Percentiles rank a stretch among this genome's conserved stretches.
Conservation (phyloP, 2,329 filamentous ascomycete genomes). For the Fusarium torreyae region DNA sequence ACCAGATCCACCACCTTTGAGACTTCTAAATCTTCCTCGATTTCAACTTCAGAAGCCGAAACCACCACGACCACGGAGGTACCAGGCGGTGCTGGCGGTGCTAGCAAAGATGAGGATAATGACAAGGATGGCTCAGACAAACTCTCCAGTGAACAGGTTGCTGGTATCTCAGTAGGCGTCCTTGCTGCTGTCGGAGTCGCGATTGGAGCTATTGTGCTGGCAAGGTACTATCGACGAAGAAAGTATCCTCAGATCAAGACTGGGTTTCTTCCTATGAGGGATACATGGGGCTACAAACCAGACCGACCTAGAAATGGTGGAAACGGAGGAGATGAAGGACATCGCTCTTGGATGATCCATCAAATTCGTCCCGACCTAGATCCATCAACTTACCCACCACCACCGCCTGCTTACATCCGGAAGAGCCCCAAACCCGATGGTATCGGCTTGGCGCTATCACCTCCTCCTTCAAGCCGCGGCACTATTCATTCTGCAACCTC, state of each 20-base stretch:
- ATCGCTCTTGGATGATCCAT: constrained; percentile 50
- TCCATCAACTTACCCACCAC: constrained; percentile 37
- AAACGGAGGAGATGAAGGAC: not conserved
- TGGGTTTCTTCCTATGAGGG: constrained; percentile 57
- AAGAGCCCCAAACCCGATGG: constrained; percentile 55
- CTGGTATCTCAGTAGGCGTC: constrained; percentile 71
- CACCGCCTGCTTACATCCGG: constrained; percentile 48
- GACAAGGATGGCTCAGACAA: constrained; percentile 25
- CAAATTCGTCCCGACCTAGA: constrained; percentile 44
- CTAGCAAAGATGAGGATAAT: constrained; percentile 28
- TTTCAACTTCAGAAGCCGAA: constrained; percentile 31
- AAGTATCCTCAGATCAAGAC: constrained; percentile 57
- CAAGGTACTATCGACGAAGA: constrained; percentile 59
- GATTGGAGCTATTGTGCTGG: constrained; percentile 63
- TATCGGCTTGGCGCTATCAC: constrained; percentile 64
- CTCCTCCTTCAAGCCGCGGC: constrained; percentile 42
- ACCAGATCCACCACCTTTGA: constrained; percentile 15
- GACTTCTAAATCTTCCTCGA: constrained; percentile 24
- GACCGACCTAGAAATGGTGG: constrained; percentile 47
- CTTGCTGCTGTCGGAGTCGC: constrained; percentile 65
- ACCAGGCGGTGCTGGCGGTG: constrained; percentile 27
- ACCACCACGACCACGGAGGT: constrained; percentile 35
- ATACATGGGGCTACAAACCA: constrained; percentile 56
- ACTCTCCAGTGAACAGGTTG: constrained; percentile 63
- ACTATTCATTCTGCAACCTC: constrained; percentile 44